Evolutionary conservation across 768 basidiomycete species (phyloP).

Genomic region (Scleroderma citrinum): DNA sequence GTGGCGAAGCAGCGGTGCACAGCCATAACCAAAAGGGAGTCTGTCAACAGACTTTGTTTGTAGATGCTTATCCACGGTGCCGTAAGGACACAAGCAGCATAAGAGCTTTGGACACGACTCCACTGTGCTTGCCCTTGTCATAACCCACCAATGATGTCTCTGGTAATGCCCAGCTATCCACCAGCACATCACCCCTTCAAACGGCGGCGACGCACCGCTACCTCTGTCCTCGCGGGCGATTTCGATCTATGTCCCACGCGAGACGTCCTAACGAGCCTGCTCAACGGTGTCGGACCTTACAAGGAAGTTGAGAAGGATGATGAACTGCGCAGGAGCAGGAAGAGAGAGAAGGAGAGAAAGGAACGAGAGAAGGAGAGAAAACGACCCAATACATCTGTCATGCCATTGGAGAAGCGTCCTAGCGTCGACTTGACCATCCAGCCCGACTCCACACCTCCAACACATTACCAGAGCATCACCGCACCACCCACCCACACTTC

Average conservation of each 20-base stretch:
- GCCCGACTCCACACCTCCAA: constrained; percentile 14
- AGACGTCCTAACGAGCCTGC: constrained; percentile 72
- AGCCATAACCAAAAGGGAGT: constrained; percentile 5
- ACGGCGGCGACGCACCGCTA: constrained; percentile 56
- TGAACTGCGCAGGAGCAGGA: constrained; percentile 48
- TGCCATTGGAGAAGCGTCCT: constrained; percentile 30
- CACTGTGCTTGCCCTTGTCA: constrained; percentile 21
- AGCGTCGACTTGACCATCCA: constrained; percentile 11
- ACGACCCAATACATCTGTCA: constrained; percentile 32
- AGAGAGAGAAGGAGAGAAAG: constrained; percentile 38
- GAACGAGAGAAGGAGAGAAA: constrained; percentile 48
- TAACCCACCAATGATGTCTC: constrained; percentile 18
- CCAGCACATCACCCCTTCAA: constrained; percentile 23
- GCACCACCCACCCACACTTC: constrained; percentile 33
- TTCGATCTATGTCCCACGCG: constrained; percentile 64
- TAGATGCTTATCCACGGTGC: constrained; percentile 31
- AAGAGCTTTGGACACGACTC: constrained; percentile 32
- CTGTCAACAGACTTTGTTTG: constrained; percentile 31
- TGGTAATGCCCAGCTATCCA: constrained; percentile 12
- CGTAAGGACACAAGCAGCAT: constrained; percentile 32
- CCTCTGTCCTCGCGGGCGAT: constrained; percentile 66
- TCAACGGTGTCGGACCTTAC: constrained; percentile 71
- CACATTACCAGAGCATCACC: constrained; percentile 20
- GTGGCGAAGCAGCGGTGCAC: not conserved
- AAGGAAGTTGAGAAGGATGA: constrained; percentile 58